phyloP scores from a whole-genome alignment of 352 stramenopile genomes.

The Phytophthora lateralis region DNA sequence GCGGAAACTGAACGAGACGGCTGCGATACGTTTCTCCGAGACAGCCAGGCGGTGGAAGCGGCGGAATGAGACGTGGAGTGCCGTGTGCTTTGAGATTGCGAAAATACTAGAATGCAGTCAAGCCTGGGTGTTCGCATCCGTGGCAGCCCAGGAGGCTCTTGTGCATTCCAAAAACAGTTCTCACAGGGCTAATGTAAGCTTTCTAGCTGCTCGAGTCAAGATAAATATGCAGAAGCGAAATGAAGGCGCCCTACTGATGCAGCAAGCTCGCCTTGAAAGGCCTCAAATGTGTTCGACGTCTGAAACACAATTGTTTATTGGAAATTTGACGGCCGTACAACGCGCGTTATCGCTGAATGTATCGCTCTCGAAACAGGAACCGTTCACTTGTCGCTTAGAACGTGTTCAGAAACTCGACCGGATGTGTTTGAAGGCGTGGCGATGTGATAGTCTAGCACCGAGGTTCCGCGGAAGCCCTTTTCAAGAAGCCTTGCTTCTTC shows the following conservation, averaged over 20 bases:
- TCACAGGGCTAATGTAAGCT: conserved; percentile 33
- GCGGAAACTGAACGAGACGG: conserved; percentile 26
- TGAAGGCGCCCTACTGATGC: conserved; percentile 29
- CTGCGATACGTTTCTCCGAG: conserved; percentile 12
- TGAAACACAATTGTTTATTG: conserved; percentile 11
- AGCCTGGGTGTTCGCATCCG: conserved; percentile 39
- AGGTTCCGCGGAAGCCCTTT: conserved; percentile 47
- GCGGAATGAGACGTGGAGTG: conserved; percentile 50
- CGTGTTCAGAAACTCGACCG: conserved; percentile 64
- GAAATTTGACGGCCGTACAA: conserved; percentile 44
- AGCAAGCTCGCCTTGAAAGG: conserved; percentile 40
- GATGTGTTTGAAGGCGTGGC: conserved; percentile 66
- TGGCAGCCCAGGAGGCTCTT: conserved; percentile 32
- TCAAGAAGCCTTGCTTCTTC: conserved; percentile 58
- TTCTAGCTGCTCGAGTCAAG: conserved; percentile 32
- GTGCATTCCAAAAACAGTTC: conserved; percentile 31
- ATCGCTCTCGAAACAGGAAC: conserved; percentile 38
- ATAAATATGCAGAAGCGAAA: conserved; percentile 27
- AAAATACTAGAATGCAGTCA: conserved; percentile 43
- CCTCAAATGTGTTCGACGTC: neutral
- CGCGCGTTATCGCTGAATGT: conserved; percentile 40
- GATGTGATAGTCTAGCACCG: conserved; percentile 48
- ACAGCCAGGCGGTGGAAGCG: conserved; percentile 13
- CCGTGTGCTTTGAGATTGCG: conserved; percentile 44
- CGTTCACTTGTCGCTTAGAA: conserved; percentile 47